Evolutionary conservation across 805 yeast species (phyloP), one percentile per base, ranked within the genome.

Genomic region (Nakazawaea molendinolei): DNA sequence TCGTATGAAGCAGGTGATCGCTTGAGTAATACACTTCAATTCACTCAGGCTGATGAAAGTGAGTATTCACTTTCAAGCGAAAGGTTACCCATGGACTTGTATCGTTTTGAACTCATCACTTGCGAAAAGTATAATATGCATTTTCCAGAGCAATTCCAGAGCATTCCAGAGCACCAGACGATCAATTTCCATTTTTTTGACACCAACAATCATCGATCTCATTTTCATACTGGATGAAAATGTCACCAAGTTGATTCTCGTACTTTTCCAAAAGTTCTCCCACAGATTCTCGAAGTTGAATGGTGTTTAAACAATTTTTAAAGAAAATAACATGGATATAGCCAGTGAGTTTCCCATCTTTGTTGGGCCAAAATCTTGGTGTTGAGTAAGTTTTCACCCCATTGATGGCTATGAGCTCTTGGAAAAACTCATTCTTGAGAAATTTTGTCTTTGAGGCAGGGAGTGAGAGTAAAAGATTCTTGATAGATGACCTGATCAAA

Each of bases 311-410:
- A 28, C 56, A 63, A 6, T 58, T 51, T 14, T 70, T 52, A 46
- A 65, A 71, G 17, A 64, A 75, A 53, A 86, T 95, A 8, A 90
- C 69, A 52, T 92, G 97, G 10, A 90, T 67, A 46, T 80, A 83
- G 1, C 98, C 98, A 3, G 78, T 66, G 16, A 83, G 54, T 18
- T 61, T 59, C 5, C 45, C 48, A 12, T 34, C 30, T n/a, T 43
- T 47, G 21, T 45, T 67, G 3, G 90, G 85, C 97, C 97, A 90
- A 57, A 90, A 89, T 48, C 95, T 71, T 8, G 97, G 97, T 0
- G 86, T 81, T 0, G 94, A 76, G 49, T 86, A 86, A 1, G 95
- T 79, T 34, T 79, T 74, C 3, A 90, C 84, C 2, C 97, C 97
- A 5, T 83, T 79, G 4, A 84, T 69, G 17, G 69, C 64, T 3